These are phyloP conservation scores for Beauveria bassiana DNA, from an alignment of 2,329 filamentous ascomycete species.

Conservation along the genomic window DNA sequence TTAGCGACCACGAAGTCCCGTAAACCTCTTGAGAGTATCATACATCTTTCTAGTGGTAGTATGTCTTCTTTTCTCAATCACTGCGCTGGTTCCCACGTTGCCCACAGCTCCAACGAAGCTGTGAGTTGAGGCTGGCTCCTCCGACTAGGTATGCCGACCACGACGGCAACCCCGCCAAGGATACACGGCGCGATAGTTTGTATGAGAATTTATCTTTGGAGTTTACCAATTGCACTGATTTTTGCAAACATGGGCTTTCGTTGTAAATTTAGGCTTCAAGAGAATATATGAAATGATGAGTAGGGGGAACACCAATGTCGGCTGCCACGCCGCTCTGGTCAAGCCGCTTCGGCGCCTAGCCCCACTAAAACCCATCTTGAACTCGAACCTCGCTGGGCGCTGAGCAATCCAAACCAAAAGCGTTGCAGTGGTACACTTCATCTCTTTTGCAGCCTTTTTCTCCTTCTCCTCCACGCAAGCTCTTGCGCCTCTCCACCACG, in stretches of 20 bases:
- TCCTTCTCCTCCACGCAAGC: not conserved
- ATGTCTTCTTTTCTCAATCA: not conserved
- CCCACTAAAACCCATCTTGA: constrained; percentile 9
- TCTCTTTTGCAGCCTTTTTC: not conserved
- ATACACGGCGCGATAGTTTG: too few relatives aligned
- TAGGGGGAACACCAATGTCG: not conserved
- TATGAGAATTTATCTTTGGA: not conserved
- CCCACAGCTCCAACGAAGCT: not conserved
- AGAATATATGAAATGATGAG: constrained; percentile 1
- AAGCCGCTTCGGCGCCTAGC: not conserved
- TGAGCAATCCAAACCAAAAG: not conserved
- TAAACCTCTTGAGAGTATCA: not conserved
- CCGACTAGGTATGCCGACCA: not conserved
- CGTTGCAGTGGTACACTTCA: not conserved
- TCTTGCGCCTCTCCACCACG: constrained; percentile 7
- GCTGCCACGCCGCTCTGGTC: not conserved
- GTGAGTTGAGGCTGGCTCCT: not conserved
- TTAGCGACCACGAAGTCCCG: not conserved
- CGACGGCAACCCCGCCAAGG: not conserved
- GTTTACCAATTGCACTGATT: not conserved
- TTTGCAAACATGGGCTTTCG: not conserved
- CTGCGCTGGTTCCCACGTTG: not conserved
- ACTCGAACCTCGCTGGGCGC: not conserved
- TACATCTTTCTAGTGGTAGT: not conserved
- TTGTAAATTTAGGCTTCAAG: not conserved